Evolutionary conservation across 2,329 filamentous ascomycete genomes (phyloP).

Genomic region (Fusarium euwallaceae): DNA sequence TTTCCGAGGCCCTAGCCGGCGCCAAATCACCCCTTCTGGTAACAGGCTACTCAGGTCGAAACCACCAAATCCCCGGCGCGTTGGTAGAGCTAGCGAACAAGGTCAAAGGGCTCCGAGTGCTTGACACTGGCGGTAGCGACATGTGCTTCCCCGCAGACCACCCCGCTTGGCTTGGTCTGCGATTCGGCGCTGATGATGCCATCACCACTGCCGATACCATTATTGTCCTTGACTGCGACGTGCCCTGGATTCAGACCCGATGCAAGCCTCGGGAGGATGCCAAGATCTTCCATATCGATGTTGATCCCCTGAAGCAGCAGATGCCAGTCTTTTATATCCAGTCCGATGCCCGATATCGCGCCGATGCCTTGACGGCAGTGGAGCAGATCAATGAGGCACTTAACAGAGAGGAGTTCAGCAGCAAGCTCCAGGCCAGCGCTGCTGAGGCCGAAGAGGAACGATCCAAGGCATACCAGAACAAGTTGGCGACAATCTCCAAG

Average conservation of each 20-base stretch:
- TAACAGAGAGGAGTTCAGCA: constrained; percentile 57
- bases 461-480: constrained; percentile 68
- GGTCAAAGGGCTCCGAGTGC: constrained; percentile 76
- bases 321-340: constrained; percentile 81
- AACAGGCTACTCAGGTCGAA: constrained; percentile 79
- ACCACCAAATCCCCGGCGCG: constrained; percentile 71
- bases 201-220: constrained; percentile 87
- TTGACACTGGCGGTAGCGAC: constrained; percentile 83
- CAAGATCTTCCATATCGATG: constrained; percentile 73
- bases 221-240: constrained; percentile 87
- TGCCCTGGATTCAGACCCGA: constrained; percentile 91
- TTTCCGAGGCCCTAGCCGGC: constrained; percentile 72
- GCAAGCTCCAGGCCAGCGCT: constrained; percentile 51
- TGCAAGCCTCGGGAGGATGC: constrained; percentile 67
- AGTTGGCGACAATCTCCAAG: constrained; percentile 70
- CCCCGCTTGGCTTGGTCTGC: constrained; percentile 75
- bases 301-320: constrained; percentile 76
- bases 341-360: constrained; percentile 74
- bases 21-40: constrained; percentile 78
- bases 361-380: constrained; percentile 74
- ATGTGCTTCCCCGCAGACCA: constrained; percentile 85
- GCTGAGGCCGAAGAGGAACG: constrained; percentile 58
- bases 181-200: constrained; percentile 79
- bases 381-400: constrained; percentile 78
- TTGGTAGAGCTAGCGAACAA: constrained; percentile 77